phyloP scores from a whole-genome alignment of 1,284 basidiomycete genomes.

The Violaceomyces palustris region DNA sequence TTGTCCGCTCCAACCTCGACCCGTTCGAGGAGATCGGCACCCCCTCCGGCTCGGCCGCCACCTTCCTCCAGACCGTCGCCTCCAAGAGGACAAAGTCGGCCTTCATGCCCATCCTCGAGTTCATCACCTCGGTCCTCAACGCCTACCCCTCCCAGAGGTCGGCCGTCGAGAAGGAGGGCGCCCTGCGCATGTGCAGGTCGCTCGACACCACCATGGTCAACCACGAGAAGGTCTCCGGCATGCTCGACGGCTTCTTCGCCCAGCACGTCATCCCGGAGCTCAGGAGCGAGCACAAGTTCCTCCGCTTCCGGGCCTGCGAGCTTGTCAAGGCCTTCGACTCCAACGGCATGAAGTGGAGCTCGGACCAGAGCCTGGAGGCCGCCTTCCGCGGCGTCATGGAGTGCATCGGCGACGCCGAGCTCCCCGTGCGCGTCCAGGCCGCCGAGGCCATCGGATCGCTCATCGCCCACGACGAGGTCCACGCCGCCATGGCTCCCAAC shows the following conservation, averaged over 20 bases:
- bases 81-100: slow-evolving; percentile 45
- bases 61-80: slow-evolving; percentile 33
- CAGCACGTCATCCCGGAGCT: slow-evolving; percentile 48
- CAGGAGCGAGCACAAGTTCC: slow-evolving; percentile 35
- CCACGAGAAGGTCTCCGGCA: slow-evolving; percentile 32
- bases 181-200: slow-evolving; percentile 41
- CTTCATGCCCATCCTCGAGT: slow-evolving; percentile 46
- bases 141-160: slow-evolving; percentile 34
- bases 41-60: slow-evolving; percentile 30
- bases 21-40: slow-evolving; percentile 45
- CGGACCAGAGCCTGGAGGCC: slow-evolving; percentile 35
- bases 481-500: slow-evolving; percentile 67
- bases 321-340: slow-evolving; percentile 43
- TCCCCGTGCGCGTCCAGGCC: slow-evolving; percentile 80
- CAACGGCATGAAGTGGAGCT: slow-evolving; percentile 44
- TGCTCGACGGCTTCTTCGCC: slow-evolving; percentile 44
- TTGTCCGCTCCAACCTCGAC: slow-evolving; percentile 43
- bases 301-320: slow-evolving; percentile 46
- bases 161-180: slow-evolving; percentile 47
- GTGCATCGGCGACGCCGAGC: slow-evolving; percentile 61
- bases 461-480: slow-evolving; percentile 66
- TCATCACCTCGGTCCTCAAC: slow-evolving; percentile 46
- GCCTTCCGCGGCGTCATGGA: slow-evolving; percentile 48
- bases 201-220: slow-evolving; percentile 43
- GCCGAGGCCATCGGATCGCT: slow-evolving; percentile 74